phyloP scores from a whole-genome alignment of 345 rosid species.

The Melaleuca quinquenervia region DNA sequence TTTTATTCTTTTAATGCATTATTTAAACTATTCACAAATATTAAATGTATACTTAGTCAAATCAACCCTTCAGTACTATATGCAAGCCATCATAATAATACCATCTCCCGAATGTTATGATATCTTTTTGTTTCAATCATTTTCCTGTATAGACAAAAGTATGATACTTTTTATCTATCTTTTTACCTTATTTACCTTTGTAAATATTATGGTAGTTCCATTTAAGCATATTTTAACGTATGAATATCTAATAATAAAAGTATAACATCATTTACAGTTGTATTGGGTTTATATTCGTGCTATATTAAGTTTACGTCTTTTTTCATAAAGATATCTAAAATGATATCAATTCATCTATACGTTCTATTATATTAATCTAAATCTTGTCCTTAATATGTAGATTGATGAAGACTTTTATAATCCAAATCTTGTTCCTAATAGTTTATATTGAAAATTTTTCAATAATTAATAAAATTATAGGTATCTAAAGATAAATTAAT shows the following conservation, averaged over 20 bases:
- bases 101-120: rapidly evolving
- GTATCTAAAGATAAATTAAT: not conserved
- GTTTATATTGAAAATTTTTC: rapidly evolving
- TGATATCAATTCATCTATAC: not conserved
- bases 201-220: not conserved
- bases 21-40: not conserved
- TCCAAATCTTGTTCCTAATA: not conserved
- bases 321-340: not conserved
- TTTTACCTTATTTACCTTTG: not conserved
- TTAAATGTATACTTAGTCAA: not conserved
- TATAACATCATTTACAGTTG: not conserved
- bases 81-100: not conserved
- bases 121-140: not conserved
- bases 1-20: not conserved
- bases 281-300: not conserved
- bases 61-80: not conserved
- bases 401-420: rapidly evolving
- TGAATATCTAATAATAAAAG: not conserved
- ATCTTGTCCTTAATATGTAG: not conserved
- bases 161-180: not conserved
- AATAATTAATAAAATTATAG: rapidly evolving
- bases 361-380: not conserved
- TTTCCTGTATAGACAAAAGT: not conserved
- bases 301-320: not conserved
- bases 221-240: not conserved